phyloP scores from a whole-genome alignment of 2,329 filamentous ascomycete genomes.

The Zymoseptoria tritici region DNA sequence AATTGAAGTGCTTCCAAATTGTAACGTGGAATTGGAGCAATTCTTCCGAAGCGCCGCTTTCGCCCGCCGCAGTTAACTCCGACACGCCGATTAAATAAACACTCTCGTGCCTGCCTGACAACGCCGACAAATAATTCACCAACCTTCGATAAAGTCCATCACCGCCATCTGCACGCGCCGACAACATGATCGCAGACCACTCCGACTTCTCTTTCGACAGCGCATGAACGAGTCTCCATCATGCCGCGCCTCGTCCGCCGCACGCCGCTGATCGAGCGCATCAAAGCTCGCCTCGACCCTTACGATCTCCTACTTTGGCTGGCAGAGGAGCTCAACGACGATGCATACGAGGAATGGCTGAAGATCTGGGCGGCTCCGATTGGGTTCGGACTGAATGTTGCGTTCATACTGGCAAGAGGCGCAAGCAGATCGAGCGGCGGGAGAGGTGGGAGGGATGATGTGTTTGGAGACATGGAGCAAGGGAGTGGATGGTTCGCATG shows the following conservation, averaged over 20 bases:
- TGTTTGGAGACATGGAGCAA: slow-evolving; percentile 7
- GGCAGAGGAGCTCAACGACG: slow-evolving; percentile 85
- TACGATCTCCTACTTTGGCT: slow-evolving; percentile 86
- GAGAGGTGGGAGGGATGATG: slow-evolving; percentile 39
- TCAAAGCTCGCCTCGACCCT: slow-evolving; percentile 73
- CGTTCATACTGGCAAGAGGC: slow-evolving; percentile 75
- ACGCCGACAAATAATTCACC: not conserved
- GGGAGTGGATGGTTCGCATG: slow-evolving; percentile 61
- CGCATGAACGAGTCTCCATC: not conserved
- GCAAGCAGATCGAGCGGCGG: slow-evolving; percentile 36
- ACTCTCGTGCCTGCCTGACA: not conserved
- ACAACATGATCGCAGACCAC: not conserved
- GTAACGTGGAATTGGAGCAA: too few relatives aligned
- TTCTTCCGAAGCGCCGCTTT: not conserved
- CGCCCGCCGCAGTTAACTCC: not conserved
- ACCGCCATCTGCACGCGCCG: not conserved
- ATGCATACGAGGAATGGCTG: slow-evolving; percentile 75
- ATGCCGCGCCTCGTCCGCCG: slow-evolving; percentile 79
- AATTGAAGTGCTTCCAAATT: too few relatives aligned
- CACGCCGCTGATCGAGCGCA: slow-evolving; percentile 69
- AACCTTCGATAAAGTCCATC: not conserved
- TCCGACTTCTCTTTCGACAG: not conserved
- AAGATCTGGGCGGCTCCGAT: slow-evolving; percentile 67
- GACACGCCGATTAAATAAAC: not conserved
- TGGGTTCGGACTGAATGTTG: slow-evolving; percentile 67